Evolutionary conservation across 2,329 filamentous ascomycete species (phyloP), one percentile per base, ranked within the genome.

Genomic region (Fonsecaea pedrosoi): DNA sequence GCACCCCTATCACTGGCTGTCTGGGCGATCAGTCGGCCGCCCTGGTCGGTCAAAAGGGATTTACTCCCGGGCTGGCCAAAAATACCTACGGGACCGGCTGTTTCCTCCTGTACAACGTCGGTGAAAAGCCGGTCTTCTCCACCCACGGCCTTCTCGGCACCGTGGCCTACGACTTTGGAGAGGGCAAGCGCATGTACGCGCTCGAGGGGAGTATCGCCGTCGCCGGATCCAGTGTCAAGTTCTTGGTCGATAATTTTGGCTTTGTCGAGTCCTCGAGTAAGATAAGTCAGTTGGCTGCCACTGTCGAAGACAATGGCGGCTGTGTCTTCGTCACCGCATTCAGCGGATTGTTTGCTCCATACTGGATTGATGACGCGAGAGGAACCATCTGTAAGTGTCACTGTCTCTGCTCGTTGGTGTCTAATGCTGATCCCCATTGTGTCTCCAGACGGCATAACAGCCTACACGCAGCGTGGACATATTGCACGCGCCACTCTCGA

Each of bases 311-410:
- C 77, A 96, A 90, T 68, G 93, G 92, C 63, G 92, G 93, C 6
- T 89, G 92, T 61, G 87, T 94, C 18, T 89, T 97, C 74, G 93
- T 97, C 67, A 96, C 93, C 2, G 93, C 93, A 1, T 97, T 96
- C 77, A 93, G 90, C 77, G 93, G 93, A 62, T 84, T 97, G 1
- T 96, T 96, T 76, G 93, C 92, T 0, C 93, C 93, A 0, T 96
- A 96, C 79, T 97, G 93, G 93, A 94, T 96, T 68, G 92, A 96
- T 76, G 92, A 96, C 78, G 92, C 92, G 25, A 90, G 93, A 77
- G 93, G 93, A 67, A 96, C 92, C 4, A 87, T 95, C 63, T 94
- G 58, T 61, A 57, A 57, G 58, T 58, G 37, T 40, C n/a, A 8
- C 10, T 13, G 18, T 56, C 9, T 37, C 30, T 10, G 25, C 54